Evolutionary conservation across 2,329 filamentous ascomycete genomes (phyloP).

Genomic region (Pseudocercospora cruenta): DNA sequence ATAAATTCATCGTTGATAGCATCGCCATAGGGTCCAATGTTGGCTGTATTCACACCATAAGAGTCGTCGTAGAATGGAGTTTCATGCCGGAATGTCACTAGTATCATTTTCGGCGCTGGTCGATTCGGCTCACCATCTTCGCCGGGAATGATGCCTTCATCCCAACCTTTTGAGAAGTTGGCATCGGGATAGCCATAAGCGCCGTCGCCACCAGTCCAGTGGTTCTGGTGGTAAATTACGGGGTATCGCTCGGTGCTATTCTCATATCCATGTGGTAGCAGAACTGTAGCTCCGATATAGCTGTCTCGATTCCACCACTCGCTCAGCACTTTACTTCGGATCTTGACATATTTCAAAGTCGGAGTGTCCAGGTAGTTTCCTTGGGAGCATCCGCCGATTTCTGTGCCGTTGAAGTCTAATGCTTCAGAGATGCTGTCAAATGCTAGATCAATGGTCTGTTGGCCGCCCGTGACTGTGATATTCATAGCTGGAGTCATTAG

Average conservation of each 20-base stretch:
- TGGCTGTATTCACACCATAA: conserved; percentile 45
- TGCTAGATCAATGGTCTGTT: conserved; percentile 38
- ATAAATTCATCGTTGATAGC: conserved; percentile 47
- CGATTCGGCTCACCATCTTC: conserved; percentile 34
- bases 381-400: conserved; percentile 44
- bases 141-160: conserved; percentile 38
- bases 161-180: conserved; percentile 32
- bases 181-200: conserved; percentile 31
- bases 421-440: conserved; percentile 37
- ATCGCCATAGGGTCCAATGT: conserved; percentile 45
- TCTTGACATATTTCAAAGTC: conserved; percentile 42
- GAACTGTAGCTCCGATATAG: conserved; percentile 43
- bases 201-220: conserved; percentile 37
- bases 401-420: conserved; percentile 37
- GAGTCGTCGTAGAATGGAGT: conserved; percentile 45
- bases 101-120: conserved; percentile 41
- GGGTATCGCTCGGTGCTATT: conserved; percentile 40
- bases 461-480: conserved; percentile 34
- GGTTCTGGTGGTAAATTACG: conserved; percentile 42
- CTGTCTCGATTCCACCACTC: conserved; percentile 42
- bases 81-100: conserved; percentile 45
- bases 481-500: conserved; percentile 34
- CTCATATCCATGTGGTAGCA: conserved; percentile 42
- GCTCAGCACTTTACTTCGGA: conserved; percentile 43
- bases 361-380: conserved; percentile 44